Conservation (phyloP, 139 green algal species). For the Deuterostichococcus epilithicus region DNA sequence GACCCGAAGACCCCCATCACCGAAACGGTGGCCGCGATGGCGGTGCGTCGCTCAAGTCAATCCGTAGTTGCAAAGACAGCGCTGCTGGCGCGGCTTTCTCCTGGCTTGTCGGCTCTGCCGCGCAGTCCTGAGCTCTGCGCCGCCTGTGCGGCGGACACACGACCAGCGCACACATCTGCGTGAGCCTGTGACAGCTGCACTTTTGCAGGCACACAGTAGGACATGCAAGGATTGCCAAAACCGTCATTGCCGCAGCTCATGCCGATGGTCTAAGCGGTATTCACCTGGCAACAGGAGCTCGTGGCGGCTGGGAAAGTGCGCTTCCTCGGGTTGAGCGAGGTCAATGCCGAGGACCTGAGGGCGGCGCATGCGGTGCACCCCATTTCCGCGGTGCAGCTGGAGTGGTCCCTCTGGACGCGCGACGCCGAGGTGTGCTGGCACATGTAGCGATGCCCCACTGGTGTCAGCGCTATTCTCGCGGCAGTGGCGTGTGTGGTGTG, state of each 20-base stretch:
- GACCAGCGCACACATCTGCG: not conserved
- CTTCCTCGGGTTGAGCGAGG: constrained; percentile 71
- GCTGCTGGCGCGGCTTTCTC: not conserved
- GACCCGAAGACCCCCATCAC: constrained; percentile 56
- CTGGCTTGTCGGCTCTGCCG: not conserved
- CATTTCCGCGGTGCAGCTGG: constrained; percentile 64
- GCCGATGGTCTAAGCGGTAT: too few species aligned
- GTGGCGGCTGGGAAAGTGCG: constrained; percentile 68
- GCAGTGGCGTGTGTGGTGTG: too few species aligned
- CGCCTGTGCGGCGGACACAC: not conserved
- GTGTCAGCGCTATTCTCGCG: too few species aligned
- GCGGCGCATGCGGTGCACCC: constrained; percentile 58
- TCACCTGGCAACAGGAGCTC: too few species aligned
- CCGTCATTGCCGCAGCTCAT: not conserved
- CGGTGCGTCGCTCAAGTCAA: constrained; percentile 22
- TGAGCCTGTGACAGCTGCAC: not conserved
- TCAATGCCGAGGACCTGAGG: constrained; percentile 49
- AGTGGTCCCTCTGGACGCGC: constrained; percentile 63
- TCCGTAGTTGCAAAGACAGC: not conserved
- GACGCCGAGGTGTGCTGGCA: constrained; percentile 58
- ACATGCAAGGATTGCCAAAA: not conserved
- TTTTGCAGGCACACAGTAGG: not conserved
- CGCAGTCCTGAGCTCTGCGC: not conserved
- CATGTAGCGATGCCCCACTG: too few species aligned
- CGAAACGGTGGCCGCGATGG: constrained; percentile 53